Conservation (phyloP, 106 monocot genomes). For the Dioscorea dumetorum region DNA sequence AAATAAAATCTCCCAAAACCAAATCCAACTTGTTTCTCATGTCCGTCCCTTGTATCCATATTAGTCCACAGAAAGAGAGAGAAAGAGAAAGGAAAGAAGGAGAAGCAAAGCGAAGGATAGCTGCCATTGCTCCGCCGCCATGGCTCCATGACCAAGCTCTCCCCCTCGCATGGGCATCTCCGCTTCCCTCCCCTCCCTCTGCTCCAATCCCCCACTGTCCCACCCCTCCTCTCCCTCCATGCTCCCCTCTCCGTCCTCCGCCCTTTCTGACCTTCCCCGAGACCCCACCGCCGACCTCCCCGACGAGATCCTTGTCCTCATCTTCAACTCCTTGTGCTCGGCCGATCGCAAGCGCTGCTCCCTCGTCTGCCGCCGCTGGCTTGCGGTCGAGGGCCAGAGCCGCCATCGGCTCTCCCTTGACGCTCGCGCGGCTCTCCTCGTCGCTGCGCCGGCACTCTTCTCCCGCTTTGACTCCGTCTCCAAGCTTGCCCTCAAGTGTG, state of each 20-base stretch:
- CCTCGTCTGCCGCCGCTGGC: conserved; percentile 78
- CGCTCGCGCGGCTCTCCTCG: conserved; percentile 43
- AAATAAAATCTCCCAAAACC: no score
- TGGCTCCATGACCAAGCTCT: no score
- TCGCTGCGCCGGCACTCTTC: conserved; percentile 28
- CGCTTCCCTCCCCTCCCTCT: conserved; percentile 8
- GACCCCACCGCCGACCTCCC: conserved; percentile 54
- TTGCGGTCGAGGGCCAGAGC: conserved; percentile 48
- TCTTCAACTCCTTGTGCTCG: conserved; percentile 50
- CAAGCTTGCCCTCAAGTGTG: conserved; percentile 68
- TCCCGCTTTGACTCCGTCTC: conserved; percentile 49
- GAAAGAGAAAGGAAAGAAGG: no score
- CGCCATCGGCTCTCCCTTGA: conserved; percentile 65
- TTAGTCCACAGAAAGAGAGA: no score
- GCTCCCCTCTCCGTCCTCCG: background rate
- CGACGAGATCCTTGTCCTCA: conserved; percentile 70
- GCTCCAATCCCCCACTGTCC: conserved; percentile 5
- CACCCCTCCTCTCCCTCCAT: conserved; percentile 1
- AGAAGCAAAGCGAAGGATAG: no score
- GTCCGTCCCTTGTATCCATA: no score
- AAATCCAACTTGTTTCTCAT: no score
- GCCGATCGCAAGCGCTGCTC: conserved; percentile 79
- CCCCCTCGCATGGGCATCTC: background rate
- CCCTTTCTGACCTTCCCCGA: background rate
- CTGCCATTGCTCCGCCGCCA: no score